A percentile compares a stretch with the other conserved stretches of the same genome.
Conservation (phyloP, 1,284 basidiomycete genomes). For the Phenoliferia sp. region DNA sequence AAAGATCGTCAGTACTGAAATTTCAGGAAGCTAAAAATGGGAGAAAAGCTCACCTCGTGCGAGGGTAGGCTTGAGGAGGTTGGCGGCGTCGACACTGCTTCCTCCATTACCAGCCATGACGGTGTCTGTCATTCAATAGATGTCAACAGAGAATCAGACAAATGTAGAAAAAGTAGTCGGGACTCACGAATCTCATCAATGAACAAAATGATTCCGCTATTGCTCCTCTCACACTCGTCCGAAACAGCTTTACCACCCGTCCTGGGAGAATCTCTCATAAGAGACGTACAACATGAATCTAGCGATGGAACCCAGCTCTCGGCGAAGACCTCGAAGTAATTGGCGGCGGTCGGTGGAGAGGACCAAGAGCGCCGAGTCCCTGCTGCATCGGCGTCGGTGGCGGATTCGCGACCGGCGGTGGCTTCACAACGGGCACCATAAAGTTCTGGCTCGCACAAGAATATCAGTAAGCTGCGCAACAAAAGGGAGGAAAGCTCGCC, state of each 20-base stretch:
- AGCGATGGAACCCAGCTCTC: too few relatives aligned
- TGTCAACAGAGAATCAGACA: too few relatives aligned
- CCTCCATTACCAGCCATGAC: conserved; percentile 75
- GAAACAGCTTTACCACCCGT: conserved; percentile 90
- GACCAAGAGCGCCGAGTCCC: neutral
- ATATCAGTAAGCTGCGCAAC: neutral
- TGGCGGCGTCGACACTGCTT: conserved; percentile 56
- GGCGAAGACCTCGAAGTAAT: too few relatives aligned
- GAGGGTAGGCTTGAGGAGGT: conserved; percentile 66
- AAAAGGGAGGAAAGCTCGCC: neutral
- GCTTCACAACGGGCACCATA: conserved; percentile 8
- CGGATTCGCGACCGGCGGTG: neutral
- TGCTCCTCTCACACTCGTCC: conserved; percentile 86
- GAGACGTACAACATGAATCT: too few relatives aligned
- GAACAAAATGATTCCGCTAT: conserved; percentile 88
- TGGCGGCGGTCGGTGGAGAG: too few relatives aligned
- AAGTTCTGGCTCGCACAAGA: conserved; percentile 12
- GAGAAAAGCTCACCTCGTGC: too few relatives aligned
- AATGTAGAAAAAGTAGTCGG: too few relatives aligned
- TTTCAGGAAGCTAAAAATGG: too few relatives aligned
- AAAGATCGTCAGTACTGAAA: too few relatives aligned
- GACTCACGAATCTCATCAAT: conserved; percentile 90
- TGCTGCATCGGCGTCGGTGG: neutral
- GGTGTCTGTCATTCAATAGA: too few relatives aligned
- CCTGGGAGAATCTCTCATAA: too few relatives aligned